These are phyloP conservation scores for Phytophthora cajani DNA, from an alignment of 352 stramenopile genomes.

Conservation along the genomic window DNA sequence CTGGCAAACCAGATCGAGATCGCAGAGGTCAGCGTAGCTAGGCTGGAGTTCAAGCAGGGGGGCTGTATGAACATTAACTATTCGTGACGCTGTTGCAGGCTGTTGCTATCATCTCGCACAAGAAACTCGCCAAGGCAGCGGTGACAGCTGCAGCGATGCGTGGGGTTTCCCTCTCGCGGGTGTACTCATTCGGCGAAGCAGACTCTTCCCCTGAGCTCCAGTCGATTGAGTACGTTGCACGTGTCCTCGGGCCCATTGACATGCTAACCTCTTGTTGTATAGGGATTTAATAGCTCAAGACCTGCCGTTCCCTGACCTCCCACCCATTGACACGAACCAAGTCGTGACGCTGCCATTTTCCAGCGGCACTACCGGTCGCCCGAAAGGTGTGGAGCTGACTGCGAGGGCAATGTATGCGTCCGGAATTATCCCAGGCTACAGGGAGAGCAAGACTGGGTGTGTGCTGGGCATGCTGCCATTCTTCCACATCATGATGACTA, in stretches of 20 bases:
- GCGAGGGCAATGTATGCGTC: conserved; percentile 82
- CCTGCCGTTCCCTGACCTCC: conserved; percentile 22
- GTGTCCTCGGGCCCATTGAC: not conserved
- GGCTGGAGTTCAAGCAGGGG: not conserved
- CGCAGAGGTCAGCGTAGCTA: not conserved
- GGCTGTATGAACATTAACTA: not conserved
- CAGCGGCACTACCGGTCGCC: conserved; percentile 89
- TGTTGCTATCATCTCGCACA: conserved; percentile 1
- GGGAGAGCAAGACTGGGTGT: conserved; percentile 39
- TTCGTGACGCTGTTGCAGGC: not conserved
- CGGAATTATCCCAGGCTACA: conserved; percentile 52
- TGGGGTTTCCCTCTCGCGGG: conserved; percentile 1
- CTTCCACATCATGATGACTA: conserved; percentile 92
- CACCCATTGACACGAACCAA: conserved; percentile 24
- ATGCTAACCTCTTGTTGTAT: conserved; percentile 44
- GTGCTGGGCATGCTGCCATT: conserved; percentile 80
- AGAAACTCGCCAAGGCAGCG: not conserved
- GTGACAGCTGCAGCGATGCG: not conserved
- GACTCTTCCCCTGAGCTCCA: not conserved
- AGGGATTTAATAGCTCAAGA: conserved; percentile 32
- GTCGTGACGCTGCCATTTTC: conserved; percentile 85
- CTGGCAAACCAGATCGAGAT: conserved; percentile 1
- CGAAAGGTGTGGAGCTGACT: conserved; percentile 91
- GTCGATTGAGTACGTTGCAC: conserved; percentile 35
- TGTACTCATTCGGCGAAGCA: conserved; percentile 34